Conservation (phyloP, 2,329 filamentous ascomycete genomes). For the Fusarium abutilonis region DNA sequence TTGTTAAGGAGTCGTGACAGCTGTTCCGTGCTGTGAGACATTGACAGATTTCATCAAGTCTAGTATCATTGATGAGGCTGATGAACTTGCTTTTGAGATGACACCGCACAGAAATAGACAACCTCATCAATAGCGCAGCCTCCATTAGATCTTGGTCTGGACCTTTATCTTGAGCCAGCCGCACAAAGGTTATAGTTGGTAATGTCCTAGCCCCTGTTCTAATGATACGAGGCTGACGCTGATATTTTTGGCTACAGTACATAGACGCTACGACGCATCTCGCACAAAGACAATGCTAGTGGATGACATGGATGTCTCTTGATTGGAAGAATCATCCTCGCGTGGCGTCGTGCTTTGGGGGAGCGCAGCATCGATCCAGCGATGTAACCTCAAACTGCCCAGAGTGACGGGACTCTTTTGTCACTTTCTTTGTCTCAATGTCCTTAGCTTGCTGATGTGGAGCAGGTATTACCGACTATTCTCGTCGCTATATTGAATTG, state of each 20-base stretch:
- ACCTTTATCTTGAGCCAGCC: slow-evolving; percentile 14
- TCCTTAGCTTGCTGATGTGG: background rate
- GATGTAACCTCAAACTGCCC: slow-evolving; percentile 32
- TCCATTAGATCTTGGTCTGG: slow-evolving; percentile 16
- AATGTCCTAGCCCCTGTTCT: slow-evolving; percentile 36
- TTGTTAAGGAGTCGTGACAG: slow-evolving; percentile 14
- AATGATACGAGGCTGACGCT: slow-evolving; percentile 39
- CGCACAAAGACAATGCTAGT: slow-evolving; percentile 15
- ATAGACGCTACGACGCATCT: background rate
- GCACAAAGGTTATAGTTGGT: background rate
- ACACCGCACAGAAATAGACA: slow-evolving; percentile 3
- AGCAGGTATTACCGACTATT: slow-evolving; percentile 25
- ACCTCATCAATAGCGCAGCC: slow-evolving; percentile 29
- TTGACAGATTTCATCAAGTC: background rate
- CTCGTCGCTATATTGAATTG: slow-evolving; percentile 6
- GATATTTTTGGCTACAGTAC: slow-evolving; percentile 32
- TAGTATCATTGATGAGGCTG: slow-evolving; percentile 10
- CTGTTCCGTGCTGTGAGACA: slow-evolving; percentile 24
- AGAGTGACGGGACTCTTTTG: slow-evolving; percentile 25
- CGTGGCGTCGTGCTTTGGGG: slow-evolving; percentile 23
- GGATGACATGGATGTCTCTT: slow-evolving; percentile 9
- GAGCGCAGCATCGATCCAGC: slow-evolving; percentile 23
- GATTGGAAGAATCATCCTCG: slow-evolving; percentile 30
- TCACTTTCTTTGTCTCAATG: slow-evolving; percentile 10
- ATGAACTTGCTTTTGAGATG: background rate